phyloP scores from a whole-genome alignment of 495 filamentous ascomycete species.

The Talaromyces thailandensis region DNA sequence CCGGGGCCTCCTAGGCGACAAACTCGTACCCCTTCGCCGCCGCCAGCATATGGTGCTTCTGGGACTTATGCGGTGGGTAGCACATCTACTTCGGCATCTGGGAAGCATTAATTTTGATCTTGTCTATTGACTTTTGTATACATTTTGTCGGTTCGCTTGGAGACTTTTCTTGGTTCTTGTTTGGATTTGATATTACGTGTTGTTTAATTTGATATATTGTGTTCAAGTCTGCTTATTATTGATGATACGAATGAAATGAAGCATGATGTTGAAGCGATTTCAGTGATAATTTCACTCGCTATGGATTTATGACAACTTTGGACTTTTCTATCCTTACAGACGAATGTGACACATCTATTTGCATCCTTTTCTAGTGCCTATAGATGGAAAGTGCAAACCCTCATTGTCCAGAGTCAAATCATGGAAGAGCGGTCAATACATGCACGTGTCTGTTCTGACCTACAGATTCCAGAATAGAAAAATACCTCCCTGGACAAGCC shows the following conservation, averaged over 20 bases:
- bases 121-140: background rate
- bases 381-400: background rate
- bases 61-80: constrained; percentile 26
- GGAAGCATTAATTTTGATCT: constrained; percentile 20
- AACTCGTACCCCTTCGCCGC: constrained; percentile 27
- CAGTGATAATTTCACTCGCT: background rate
- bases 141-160: background rate
- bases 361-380: background rate
- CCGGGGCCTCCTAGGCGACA: constrained; percentile 11
- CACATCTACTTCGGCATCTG: constrained; percentile 20
- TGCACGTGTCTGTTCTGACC: background rate
- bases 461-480: background rate
- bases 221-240: background rate
- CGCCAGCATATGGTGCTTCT: constrained; percentile 33
- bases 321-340: background rate
- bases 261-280: background rate
- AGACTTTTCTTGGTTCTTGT: background rate
- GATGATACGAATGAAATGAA: background rate
- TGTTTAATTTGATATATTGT: background rate
- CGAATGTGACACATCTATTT: background rate
- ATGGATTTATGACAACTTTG: too few relatives aligned
- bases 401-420: background rate
- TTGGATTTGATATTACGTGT: background rate
- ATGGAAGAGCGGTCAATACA: background rate
- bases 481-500: background rate